These are phyloP conservation scores for Colletotrichum cordylinicola DNA, from an alignment of 2,329 filamentous ascomycete genomes.

Conservation along the genomic window DNA sequence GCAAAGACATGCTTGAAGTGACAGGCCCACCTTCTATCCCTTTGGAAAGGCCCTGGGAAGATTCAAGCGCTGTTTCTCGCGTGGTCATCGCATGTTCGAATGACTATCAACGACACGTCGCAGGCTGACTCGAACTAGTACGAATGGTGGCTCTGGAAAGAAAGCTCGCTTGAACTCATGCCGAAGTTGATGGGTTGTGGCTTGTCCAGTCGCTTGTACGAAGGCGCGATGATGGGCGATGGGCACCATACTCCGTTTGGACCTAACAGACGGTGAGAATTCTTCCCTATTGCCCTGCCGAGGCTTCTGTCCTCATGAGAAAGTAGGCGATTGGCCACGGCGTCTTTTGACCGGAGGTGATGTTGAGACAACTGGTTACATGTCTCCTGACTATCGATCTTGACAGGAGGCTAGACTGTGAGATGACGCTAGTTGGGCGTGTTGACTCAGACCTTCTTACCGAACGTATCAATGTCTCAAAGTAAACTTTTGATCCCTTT, in stretches of 20 bases:
- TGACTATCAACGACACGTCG: background rate
- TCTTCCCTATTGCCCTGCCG: background rate
- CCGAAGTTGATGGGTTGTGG: no score
- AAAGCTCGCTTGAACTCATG: background rate
- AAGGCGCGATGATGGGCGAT: background rate
- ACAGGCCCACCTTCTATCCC: background rate
- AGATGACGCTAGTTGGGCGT: background rate
- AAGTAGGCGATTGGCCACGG: background rate
- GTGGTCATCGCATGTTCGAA: background rate
- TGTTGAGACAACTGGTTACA: background rate
- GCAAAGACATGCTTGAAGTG: background rate
- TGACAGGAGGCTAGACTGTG: background rate
- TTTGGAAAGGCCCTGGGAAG: background rate
- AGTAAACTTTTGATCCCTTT: background rate
- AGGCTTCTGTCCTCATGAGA: background rate
- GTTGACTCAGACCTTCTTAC: background rate
- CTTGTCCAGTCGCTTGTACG: no score
- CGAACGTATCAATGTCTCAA: background rate
- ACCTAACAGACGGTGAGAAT: background rate
- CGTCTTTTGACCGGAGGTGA: background rate
- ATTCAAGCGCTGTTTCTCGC: background rate
- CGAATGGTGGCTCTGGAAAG: background rate
- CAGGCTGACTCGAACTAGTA: background rate
- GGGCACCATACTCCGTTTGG: background rate
- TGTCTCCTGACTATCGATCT: background rate